A percentile compares a stretch with the other conserved stretches of the same genome.
Conservation (phyloP, 768 basidiomycete species). For the Lactarius psammicola region DNA sequence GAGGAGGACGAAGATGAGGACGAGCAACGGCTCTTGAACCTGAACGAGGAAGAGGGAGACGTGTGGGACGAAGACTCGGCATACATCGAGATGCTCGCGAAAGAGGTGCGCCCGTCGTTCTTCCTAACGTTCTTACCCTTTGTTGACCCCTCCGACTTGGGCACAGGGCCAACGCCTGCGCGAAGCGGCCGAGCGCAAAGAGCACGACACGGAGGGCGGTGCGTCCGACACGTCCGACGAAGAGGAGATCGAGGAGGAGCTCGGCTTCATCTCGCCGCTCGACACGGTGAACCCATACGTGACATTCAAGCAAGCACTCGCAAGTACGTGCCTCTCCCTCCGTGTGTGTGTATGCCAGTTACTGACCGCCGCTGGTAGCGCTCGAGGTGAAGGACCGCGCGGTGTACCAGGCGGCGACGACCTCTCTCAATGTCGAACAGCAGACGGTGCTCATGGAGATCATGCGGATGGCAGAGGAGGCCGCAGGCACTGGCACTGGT, state of each 20-base stretch:
- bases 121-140: too few relatives aligned
- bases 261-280: conserved; percentile 81
- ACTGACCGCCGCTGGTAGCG: conserved; percentile 39
- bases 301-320: conserved; percentile 75
- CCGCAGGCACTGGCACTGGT: neutral
- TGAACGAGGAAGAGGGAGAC: conserved; percentile 76
- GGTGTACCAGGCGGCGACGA: conserved; percentile 72
- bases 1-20: conserved; percentile 32
- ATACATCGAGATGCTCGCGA: conserved; percentile 82
- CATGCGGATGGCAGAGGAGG: conserved; percentile 46
- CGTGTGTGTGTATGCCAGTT: neutral
- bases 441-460: conserved; percentile 84
- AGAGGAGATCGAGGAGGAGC: conserved; percentile 74
- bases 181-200: conserved; percentile 51
- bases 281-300: conserved; percentile 77
- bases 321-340: conserved; percentile 47
- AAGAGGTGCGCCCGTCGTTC: conserved; percentile 53
- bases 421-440: conserved; percentile 66
- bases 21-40: conserved; percentile 52
- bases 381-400: conserved; percentile 73
- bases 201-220: conserved; percentile 22
- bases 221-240: conserved; percentile 40
- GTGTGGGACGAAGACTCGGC: conserved; percentile 90
- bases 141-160: too few relatives aligned
- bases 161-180: conserved; percentile 69